These are phyloP conservation scores for Punctularia strigosozonata DNA, from an alignment of 768 basidiomycete species.

Conservation along the genomic window DNA sequence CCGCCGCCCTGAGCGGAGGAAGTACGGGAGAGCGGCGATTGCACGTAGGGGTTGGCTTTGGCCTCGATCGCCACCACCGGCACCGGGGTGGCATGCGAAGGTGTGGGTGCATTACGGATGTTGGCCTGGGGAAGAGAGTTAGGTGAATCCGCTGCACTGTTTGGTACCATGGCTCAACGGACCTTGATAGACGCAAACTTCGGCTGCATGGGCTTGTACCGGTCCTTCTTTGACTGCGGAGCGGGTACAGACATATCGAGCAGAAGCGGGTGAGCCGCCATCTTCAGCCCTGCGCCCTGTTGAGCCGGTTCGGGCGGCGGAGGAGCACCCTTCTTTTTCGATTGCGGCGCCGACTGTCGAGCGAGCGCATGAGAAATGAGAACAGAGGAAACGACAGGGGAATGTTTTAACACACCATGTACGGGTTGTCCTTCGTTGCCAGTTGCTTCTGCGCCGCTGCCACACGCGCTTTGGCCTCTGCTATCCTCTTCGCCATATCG, in stretches of 20 bases:
- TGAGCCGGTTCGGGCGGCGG: constrained; percentile 51
- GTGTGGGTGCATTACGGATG: constrained; percentile 59
- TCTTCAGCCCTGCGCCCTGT: constrained; percentile 76
- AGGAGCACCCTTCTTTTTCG: constrained; percentile 41
- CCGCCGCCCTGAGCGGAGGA: constrained; percentile 38
- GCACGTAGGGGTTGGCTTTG: constrained; percentile 71
- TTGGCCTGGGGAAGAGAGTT: no score
- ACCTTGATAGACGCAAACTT: constrained; percentile 96
- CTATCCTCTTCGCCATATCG: constrained; percentile 59
- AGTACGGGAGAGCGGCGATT: no score
- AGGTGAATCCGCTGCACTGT: no score
- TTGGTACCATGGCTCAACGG: constrained; percentile 11
- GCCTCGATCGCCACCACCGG: constrained; percentile 27
- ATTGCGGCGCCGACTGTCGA: constrained; percentile 39
- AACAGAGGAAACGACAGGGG: not conserved
- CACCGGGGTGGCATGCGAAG: constrained; percentile 30
- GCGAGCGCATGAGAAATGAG: not conserved
- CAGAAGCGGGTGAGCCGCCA: constrained; percentile 82
- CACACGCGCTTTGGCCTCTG: constrained; percentile 79
- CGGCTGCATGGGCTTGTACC: constrained; percentile 97
- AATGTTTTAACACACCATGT: constrained; percentile 50
- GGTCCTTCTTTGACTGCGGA: constrained; percentile 74
- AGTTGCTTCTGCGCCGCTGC: constrained; percentile 72
- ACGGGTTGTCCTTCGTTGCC: constrained; percentile 73
- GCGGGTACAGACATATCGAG: constrained; percentile 51